Base-by-base conservation (phyloP, 1,139 yeast species). In the Candida glucosophila region DNA sequence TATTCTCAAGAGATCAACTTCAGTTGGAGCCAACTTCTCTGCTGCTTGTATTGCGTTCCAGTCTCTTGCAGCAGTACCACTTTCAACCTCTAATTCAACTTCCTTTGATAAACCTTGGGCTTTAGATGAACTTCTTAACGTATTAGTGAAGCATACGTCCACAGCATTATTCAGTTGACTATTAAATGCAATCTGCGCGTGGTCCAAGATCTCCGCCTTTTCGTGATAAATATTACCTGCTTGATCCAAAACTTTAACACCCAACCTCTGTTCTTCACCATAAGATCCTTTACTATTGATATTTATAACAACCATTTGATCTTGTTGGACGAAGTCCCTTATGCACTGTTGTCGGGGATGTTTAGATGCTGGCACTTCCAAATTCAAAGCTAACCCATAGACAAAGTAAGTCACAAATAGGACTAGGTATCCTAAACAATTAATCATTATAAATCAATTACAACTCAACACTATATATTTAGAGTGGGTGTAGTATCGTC, bases 51-150 rank as follows among this genome's bases (percentile, higher is more conserved):
- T 66, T 15, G 92, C 86, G 49, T 85, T 85, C 97, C 97, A 90
- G 58, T 90, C 97, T 56, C 97, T 78, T 20, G 97, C 97, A 42
- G 88, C 85, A 29, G 96, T 82, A 17, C 98, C 98, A 37, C 88
- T 78, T 55, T 90, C 97, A 32, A 90, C 80, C 40, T 88, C 96
- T 45, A 90, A 65, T 48, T 86, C 96, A 40, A 90, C 64, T 30
- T 77, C 77, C 55, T 88, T 71, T 37, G 69, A 46, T 21, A 38
- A 36, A 24, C 59, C 43, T 31, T 56, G 54, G 32, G 52, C 43
- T 5, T 58, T 58, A 38, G 43, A 36, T 28, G 52, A 55, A 26
- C 52, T 49, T 32, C 71, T 67, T 36, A 59, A 44, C 29, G 60
- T 52, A 53, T 90, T 90, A 36, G 77, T 80, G 57, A 90, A 82